Evolutionary conservation across 257 asterid genomes (phyloP).

Genomic region (Penstemon davidsonii): DNA sequence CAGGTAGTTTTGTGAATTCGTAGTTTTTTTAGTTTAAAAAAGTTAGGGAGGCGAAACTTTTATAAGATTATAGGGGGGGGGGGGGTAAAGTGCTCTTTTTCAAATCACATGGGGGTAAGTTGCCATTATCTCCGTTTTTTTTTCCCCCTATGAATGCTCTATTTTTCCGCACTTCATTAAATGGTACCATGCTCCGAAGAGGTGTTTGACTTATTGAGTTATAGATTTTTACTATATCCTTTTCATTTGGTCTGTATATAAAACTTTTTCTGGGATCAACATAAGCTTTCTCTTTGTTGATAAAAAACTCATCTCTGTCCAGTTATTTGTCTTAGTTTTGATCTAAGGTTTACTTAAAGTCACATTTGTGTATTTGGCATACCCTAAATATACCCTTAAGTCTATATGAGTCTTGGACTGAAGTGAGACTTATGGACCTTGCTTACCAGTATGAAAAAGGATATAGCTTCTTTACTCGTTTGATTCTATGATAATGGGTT

Average conservation of each 20-base stretch:
- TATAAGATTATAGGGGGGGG: too few species aligned
- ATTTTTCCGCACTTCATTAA: not conserved
- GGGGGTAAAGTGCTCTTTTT: too few species aligned
- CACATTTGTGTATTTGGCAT: not conserved
- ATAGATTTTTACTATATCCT: conserved; percentile 19
- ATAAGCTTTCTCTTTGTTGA: conserved; percentile 11
- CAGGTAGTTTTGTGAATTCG: too few species aligned
- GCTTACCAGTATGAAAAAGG: not conserved
- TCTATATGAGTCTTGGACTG: conserved; percentile 5
- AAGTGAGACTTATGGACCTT: not conserved
- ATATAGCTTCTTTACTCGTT: not conserved
- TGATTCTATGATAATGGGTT: conserved; percentile 9
- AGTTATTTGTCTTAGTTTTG: conserved; percentile 4
- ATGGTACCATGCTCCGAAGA: conserved; percentile 1
- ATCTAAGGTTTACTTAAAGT: not conserved
- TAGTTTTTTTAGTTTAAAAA: too few species aligned
- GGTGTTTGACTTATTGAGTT: conserved; percentile 5
- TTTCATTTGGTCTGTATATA: not conserved
- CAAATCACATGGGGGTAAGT: too few species aligned
- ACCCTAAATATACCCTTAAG: conserved; percentile 5
- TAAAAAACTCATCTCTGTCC: conserved; percentile 5
- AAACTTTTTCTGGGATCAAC: not conserved
- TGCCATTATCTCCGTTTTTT: too few species aligned
- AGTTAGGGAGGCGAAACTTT: too few species aligned
- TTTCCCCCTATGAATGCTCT: not conserved